Conservation (phyloP, 805 yeast species). For the Saccharomycopsis fibuligera region DNA sequence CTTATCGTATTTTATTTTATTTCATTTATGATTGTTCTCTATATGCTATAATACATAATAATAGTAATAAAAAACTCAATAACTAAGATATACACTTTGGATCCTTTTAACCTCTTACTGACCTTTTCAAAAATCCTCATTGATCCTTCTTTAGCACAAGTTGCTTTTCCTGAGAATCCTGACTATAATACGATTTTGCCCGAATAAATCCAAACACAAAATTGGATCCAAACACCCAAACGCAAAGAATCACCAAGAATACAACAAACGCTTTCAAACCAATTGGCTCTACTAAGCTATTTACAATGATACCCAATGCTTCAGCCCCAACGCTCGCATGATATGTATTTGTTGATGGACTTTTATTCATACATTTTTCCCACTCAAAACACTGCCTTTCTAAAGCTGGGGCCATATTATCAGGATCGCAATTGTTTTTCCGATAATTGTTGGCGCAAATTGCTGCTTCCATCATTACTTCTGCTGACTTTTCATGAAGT, state of each 20-base stretch:
- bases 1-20: too few species aligned
- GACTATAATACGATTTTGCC: slow-evolving; percentile 39
- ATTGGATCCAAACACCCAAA: slow-evolving; percentile 53
- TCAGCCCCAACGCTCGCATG: slow-evolving; percentile 56
- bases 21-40: too few species aligned
- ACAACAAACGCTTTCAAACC: slow-evolving; percentile 47
- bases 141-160: not conserved
- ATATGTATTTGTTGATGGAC: slow-evolving; percentile 39
- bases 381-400: slow-evolving; percentile 52
- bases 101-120: not conserved
- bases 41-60: too few species aligned
- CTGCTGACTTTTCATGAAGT: slow-evolving; percentile 41
- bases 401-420: slow-evolving; percentile 51
- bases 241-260: slow-evolving; percentile 14
- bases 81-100: not conserved
- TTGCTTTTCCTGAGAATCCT: not conserved
- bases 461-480: slow-evolving; percentile 44
- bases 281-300: slow-evolving; percentile 62
- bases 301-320: slow-evolving; percentile 53
- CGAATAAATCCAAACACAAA: slow-evolving; percentile 62
- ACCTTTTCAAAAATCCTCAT: too few species aligned
- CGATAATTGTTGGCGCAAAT: slow-evolving; percentile 46
- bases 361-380: slow-evolving; percentile 61
- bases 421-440: slow-evolving; percentile 53
- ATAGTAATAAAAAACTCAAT: not conserved